Percentiles rank a stretch among this genome's conserved stretches.
These are phyloP conservation scores for Monoraphidium neglectum DNA, from an alignment of 139 green algal species.

Conservation along the genomic window DNA sequence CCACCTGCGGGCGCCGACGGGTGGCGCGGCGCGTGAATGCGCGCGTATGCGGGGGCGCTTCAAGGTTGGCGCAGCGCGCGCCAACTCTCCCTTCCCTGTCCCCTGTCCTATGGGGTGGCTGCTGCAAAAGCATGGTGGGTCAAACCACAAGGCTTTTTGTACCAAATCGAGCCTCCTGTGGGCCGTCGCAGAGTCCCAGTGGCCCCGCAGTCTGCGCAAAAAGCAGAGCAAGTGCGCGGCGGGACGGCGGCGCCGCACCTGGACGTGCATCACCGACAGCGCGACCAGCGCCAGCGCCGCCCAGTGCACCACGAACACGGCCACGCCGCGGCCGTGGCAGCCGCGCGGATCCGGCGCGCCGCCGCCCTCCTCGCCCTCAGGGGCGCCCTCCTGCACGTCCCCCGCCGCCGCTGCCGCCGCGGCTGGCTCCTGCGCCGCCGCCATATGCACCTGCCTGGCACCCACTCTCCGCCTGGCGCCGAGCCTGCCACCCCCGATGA, in stretches of 20 bases:
- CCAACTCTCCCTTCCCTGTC: too few relatives aligned
- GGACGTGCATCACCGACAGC: slow-evolving; percentile 82
- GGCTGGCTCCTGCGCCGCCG: neutral
- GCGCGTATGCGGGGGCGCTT: too few relatives aligned
- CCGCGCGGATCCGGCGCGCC: neutral
- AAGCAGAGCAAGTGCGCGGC: neutral
- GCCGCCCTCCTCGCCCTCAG: neutral
- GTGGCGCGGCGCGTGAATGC: too few relatives aligned
- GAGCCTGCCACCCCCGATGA: too few relatives aligned
- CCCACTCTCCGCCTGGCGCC: too few relatives aligned
- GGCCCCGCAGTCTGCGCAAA: slow-evolving; percentile 37
- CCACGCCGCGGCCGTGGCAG: slow-evolving; percentile 35
- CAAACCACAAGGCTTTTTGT: too few relatives aligned
- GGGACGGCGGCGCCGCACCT: slow-evolving; percentile 48
- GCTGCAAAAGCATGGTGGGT: too few relatives aligned
- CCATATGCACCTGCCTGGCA: neutral
- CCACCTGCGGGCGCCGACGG: too few relatives aligned
- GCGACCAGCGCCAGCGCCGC: slow-evolving; percentile 62
- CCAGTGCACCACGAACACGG: slow-evolving; percentile 77
- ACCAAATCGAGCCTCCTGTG: too few relatives aligned
- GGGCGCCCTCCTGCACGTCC: neutral
- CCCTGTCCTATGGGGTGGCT: too few relatives aligned
- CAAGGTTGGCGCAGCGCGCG: too few relatives aligned
- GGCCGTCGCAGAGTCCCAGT: too few relatives aligned
- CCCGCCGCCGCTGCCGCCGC: neutral